Evolutionary conservation across 371 early-diverging fungal species (phyloP), one percentile per base, ranked within the genome.

Genomic region (Chytridium lagenaria): DNA sequence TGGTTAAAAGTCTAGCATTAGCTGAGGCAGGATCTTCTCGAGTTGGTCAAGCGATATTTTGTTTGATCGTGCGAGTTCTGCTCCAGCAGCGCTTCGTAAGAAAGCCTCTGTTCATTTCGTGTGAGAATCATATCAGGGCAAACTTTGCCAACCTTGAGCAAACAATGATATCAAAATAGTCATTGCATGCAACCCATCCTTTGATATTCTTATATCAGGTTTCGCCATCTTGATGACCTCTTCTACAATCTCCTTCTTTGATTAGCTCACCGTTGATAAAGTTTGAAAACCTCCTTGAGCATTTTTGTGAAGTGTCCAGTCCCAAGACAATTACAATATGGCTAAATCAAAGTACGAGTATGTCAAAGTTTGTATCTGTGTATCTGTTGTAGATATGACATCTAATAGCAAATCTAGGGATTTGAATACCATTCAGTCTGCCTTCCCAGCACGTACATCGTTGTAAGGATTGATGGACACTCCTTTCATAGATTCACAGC

Each of bases 401-500:
- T n/a, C n/a, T n/a, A n/a, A n/a, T n/a, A n/a, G n/a, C n/a, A n/a
- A n/a, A n/a, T n/a, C n/a, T 44, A 81, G 75, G 39, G 38, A 68
- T 98, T 95, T 83, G 98, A 98, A 85, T 80, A 78, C 23, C 86
- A 90, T 68, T 89, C 91, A 72, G 84, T 83, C 19, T 77, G 96
- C 31, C 83, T 97, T 36, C 92, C 91, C 15, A 91, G 91, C 71
- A 94, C 94, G 50, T 97, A 87, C 86, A 81, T 97, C 33, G 95
- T 96, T 31, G 94, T 97, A 40, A 91, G 98, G 59, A 85, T 98
- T 50, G 98, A 98, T 75, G 98, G 98, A 10, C 92, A 94, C 76
- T 90, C 92, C 44, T 98, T 98, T 81, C 95, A 95, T 80, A 87
- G 92, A 68, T 98, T 98, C 81, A 90, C 95, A 12, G 83, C 87